Percentiles rank a stretch among this genome's conserved stretches.
phyloP scores from a whole-genome alignment of 2,329 filamentous ascomycete genomes.

The Golovinomyces cichoracearum region DNA sequence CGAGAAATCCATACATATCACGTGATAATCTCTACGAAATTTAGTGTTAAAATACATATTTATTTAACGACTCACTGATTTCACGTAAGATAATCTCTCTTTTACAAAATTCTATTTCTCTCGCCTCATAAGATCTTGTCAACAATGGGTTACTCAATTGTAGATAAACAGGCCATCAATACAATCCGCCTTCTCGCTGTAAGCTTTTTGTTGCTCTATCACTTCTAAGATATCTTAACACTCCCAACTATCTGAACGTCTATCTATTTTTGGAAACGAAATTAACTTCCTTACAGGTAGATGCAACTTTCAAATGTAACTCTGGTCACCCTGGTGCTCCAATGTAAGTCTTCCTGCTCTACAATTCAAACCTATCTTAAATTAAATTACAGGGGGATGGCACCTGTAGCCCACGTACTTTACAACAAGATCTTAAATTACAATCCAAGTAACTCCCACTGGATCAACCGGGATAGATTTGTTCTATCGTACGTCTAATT shows the following conservation, averaged over 20 bases:
- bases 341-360: slow-evolving; percentile 40
- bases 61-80: no score
- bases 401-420: slow-evolving; percentile 82
- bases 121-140: no score
- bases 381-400: slow-evolving; percentile 38
- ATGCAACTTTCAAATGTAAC: slow-evolving; percentile 91
- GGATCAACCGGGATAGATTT: slow-evolving; percentile 94
- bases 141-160: slow-evolving; percentile 61
- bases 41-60: no score
- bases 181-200: slow-evolving; percentile 92
- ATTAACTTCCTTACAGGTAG: slow-evolving; percentile 35
- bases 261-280: slow-evolving; percentile 2
- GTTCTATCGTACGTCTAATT: slow-evolving; percentile 68
- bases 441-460: slow-evolving; percentile 97
- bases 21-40: no score
- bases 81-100: no score
- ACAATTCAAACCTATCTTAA: not conserved
- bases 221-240: no score
- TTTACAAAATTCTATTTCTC: no score
- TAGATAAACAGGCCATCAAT: slow-evolving; percentile 84
- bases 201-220: slow-evolving; percentile 26
- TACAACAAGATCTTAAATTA: slow-evolving; percentile 99
- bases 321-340: slow-evolving; percentile 96
- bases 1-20: no score
- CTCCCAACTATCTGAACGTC: no score